These are phyloP conservation scores for Hibiscus syriacus DNA, from an alignment of 345 rosid species.

Conservation along the genomic window DNA sequence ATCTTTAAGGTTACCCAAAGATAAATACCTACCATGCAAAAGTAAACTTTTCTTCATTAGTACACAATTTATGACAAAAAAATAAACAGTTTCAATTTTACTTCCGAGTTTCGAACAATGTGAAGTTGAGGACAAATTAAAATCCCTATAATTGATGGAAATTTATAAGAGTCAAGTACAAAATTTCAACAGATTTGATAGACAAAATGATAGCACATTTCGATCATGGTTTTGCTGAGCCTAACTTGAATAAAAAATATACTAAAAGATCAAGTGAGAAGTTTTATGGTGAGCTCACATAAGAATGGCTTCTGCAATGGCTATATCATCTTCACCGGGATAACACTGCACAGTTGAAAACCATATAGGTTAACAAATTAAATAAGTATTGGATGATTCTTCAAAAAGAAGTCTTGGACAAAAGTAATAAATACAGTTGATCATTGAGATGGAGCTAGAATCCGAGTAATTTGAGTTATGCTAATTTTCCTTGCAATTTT, in stretches of 20 bases:
- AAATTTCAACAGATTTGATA: background rate
- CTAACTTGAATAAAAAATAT: no score
- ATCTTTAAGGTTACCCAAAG: constrained; percentile 80
- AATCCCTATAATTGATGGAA: background rate
- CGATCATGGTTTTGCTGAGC: no score
- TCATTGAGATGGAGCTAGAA: background rate
- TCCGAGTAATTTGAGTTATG: background rate
- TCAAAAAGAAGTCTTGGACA: background rate
- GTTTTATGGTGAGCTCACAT: constrained; percentile 40
- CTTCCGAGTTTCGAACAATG: background rate
- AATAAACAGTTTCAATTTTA: background rate
- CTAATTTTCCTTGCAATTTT: constrained; percentile 5
- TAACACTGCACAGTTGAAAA: constrained; percentile 66
- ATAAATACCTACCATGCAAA: constrained; percentile 49
- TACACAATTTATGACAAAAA: background rate
- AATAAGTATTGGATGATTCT: background rate
- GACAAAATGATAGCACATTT: no score
- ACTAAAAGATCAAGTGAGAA: background rate
- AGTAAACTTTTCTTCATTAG: constrained; percentile 10
- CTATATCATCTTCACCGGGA: constrained; percentile 98
- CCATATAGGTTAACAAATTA: constrained; percentile 2
- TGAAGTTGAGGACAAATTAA: background rate
- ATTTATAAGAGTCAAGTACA: background rate
- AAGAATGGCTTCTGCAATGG: constrained; percentile 72
- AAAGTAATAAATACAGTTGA: background rate